Percentiles rank a stretch among this genome's conserved stretches.
phyloP scores from a whole-genome alignment of 202 grass and related monocot species.

The Panicum hallii region DNA sequence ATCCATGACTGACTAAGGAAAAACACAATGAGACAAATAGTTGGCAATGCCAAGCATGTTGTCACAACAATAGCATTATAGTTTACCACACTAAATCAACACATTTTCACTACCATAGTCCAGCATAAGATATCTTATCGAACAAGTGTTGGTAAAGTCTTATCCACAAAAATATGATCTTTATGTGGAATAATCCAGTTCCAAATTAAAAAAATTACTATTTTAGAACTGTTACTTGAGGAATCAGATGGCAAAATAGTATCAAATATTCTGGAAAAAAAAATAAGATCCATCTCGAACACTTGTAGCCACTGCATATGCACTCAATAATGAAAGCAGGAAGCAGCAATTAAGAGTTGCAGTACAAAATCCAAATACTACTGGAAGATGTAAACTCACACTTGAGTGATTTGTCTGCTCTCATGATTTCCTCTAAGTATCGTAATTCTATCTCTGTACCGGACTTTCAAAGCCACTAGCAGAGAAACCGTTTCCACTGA shows the following conservation, averaged over 20 bases:
- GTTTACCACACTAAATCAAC: background rate
- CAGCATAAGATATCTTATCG: background rate
- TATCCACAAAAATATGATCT: background rate
- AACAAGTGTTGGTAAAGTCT: background rate
- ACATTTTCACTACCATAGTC: background rate
- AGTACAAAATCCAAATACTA: background rate
- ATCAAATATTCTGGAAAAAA: background rate
- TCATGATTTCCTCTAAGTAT: slow-evolving; percentile 98
- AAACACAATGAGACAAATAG: background rate
- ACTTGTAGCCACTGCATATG: slow-evolving; percentile 3
- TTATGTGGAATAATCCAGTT: slow-evolving; percentile 29
- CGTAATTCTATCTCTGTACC: slow-evolving; percentile 92
- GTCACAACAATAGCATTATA: slow-evolving; percentile 10
- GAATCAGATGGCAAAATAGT: background rate
- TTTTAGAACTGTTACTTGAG: background rate
- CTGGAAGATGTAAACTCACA: slow-evolving; percentile 60
- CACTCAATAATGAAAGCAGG: background rate
- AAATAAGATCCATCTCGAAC: background rate
- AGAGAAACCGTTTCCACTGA: slow-evolving; percentile 88
- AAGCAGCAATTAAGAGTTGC: background rate
- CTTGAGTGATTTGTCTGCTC: slow-evolving; percentile 97
- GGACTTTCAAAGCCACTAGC: slow-evolving; percentile 92
- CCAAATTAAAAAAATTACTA: background rate
- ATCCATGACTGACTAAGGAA: background rate
- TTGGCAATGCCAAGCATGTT: background rate